phyloP scores from a whole-genome alignment of 2,329 filamentous ascomycete genomes.

The Colletotrichum gloeosporioides region DNA sequence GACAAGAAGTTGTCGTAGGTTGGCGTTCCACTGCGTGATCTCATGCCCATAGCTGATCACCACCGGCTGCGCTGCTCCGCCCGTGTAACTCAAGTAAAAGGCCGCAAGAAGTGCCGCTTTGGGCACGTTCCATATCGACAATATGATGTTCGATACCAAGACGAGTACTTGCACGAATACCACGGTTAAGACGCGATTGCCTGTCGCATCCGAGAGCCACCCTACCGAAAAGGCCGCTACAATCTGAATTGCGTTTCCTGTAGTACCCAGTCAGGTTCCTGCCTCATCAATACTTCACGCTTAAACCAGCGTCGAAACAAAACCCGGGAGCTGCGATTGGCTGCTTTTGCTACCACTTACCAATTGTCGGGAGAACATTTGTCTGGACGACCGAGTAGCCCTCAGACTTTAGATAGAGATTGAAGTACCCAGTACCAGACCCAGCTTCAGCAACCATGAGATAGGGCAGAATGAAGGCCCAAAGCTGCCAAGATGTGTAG shows the following conservation, averaged over 20 bases:
- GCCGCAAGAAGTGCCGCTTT: constrained; percentile 6
- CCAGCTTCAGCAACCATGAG: constrained; percentile 19
- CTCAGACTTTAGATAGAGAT: constrained; percentile 44
- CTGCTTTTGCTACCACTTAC: background rate
- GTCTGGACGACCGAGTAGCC: constrained; percentile 55
- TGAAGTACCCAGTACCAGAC: constrained; percentile 28
- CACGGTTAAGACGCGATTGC: background rate
- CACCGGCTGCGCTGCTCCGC: background rate
- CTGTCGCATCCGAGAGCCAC: background rate
- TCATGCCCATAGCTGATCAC: constrained; percentile 3
- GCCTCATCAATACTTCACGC: too few relatives aligned
- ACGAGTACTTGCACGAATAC: constrained; percentile 14
- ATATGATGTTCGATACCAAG: constrained; percentile 24
- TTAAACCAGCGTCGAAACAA: too few relatives aligned
- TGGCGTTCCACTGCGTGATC: constrained; percentile 1
- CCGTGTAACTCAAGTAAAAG: background rate
- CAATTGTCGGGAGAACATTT: constrained; percentile 44
- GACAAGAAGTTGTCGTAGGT: background rate
- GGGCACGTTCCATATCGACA: constrained; percentile 26
- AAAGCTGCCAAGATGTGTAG: constrained; percentile 21
- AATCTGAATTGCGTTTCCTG: background rate
- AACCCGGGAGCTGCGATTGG: accelerated
- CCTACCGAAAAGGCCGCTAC: background rate
- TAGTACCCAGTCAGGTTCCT: background rate
- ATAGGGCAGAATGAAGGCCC: constrained; percentile 24